Percentiles rank a stretch among this genome's conserved stretches.
Conservation (phyloP, 1,284 basidiomycete genomes). For the Naganishia sp. region DNA sequence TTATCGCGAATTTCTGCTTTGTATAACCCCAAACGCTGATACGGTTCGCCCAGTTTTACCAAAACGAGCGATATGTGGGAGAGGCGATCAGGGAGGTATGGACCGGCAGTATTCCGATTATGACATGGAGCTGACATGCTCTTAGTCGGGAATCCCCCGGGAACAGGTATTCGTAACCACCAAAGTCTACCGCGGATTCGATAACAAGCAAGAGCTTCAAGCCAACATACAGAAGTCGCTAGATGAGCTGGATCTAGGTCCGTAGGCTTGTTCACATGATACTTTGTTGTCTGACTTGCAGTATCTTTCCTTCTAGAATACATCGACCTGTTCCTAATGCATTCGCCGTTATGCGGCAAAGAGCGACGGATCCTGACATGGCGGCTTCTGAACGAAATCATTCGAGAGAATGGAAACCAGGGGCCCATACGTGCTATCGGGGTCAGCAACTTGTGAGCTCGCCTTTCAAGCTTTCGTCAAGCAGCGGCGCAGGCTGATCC, state of each 20-base stretch:
- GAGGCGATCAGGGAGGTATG: constrained; percentile 33
- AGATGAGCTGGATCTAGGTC: constrained; percentile 30
- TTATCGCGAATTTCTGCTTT: background rate
- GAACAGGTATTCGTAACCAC: constrained; percentile 35
- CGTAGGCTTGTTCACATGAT: background rate
- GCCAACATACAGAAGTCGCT: constrained; percentile 35
- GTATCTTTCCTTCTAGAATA: constrained; percentile 30
- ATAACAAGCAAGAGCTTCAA: constrained; percentile 32
- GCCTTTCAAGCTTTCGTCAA: background rate
- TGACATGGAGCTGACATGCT: background rate
- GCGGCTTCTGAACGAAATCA: constrained; percentile 39
- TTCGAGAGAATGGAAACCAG: constrained; percentile 34
- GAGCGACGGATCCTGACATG: constrained; percentile 39
- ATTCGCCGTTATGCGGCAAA: constrained; percentile 42
- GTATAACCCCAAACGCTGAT: background rate
- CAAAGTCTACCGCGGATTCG: constrained; percentile 33
- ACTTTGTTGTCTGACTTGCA: background rate
- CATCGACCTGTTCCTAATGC: constrained; percentile 44
- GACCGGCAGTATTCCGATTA: background rate
- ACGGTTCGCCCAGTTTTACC: constrained; percentile 25
- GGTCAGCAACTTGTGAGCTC: constrained; percentile 34
- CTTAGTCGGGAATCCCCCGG: constrained; percentile 30
- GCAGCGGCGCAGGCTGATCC: background rate
- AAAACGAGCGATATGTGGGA: constrained; percentile 34
- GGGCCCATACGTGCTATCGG: constrained; percentile 33